These are phyloP conservation scores for Arthroderma sp. DNA, from an alignment of 2,329 filamentous ascomycete species.

Conservation along the genomic window DNA sequence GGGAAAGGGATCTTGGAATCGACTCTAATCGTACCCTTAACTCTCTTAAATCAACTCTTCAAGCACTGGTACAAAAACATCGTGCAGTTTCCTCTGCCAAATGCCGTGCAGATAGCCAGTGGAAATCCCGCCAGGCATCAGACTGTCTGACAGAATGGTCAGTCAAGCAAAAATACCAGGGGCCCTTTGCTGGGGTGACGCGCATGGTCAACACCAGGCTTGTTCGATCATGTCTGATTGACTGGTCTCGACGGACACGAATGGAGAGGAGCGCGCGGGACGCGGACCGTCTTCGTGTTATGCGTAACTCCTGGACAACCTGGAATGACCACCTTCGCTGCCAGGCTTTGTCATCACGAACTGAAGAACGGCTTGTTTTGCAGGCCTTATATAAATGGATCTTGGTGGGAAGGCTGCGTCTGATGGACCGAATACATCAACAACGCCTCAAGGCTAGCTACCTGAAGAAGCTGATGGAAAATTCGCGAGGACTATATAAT, in stretches of 20 bases:
- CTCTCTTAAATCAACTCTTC: conserved; percentile 22
- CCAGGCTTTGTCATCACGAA: conserved; percentile 40
- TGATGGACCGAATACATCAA: conserved; percentile 31
- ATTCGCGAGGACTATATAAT: conserved; percentile 28
- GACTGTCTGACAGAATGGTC: conserved; percentile 33
- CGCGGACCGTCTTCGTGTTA: conserved; percentile 41
- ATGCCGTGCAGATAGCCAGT: conserved; percentile 22
- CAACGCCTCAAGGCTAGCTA: conserved; percentile 29
- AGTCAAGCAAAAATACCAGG: conserved; percentile 32
- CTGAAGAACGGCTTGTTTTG: conserved; percentile 45
- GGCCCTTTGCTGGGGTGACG: conserved; percentile 32
- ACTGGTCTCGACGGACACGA: conserved; percentile 39
- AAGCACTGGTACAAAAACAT: conserved; percentile 26
- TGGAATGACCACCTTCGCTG: conserved; percentile 53
- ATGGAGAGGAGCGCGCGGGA: conserved; percentile 38
- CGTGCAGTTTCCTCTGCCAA: conserved; percentile 21
- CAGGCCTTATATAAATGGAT: conserved; percentile 51
- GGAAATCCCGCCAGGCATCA: conserved; percentile 25
- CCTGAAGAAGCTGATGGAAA: conserved; percentile 31
- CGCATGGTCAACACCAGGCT: conserved; percentile 36
- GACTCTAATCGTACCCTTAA: conserved; percentile 22
- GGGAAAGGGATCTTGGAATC: conserved; percentile 31
- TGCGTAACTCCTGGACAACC: conserved; percentile 46
- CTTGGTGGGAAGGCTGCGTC: conserved; percentile 37
- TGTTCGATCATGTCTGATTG: conserved; percentile 35